Evolutionary conservation across 2,329 filamentous ascomycete species (phyloP).

Genomic region (Aspergillus cejpii): DNA sequence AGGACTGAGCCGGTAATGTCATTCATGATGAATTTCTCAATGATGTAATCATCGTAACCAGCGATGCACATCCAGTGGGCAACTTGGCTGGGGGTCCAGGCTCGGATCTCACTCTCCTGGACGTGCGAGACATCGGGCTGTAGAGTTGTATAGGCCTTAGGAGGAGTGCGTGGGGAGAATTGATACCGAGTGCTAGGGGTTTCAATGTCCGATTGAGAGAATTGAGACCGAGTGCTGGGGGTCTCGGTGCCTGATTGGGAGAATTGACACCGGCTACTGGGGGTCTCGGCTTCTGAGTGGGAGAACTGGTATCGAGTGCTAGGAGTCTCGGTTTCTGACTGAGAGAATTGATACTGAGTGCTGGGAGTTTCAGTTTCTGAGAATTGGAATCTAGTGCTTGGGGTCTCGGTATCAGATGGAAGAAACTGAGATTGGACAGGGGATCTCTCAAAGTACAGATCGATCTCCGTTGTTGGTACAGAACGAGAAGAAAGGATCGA

Average conservation of each 20-base stretch:
- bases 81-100: slow-evolving; percentile 24
- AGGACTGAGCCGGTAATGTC: slow-evolving; percentile 86
- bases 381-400: too few relatives aligned
- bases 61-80: slow-evolving; percentile 68
- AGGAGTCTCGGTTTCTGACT: too few relatives aligned
- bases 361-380: too few relatives aligned
- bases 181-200: slow-evolving; percentile 24
- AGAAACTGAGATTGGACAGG: slow-evolving; percentile 9
- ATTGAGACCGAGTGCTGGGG: slow-evolving; percentile 39
- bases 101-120: slow-evolving; percentile 25
- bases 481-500: slow-evolving; percentile 27
- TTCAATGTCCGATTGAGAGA: background rate
- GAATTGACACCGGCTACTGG: too few relatives aligned
- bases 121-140: slow-evolving; percentile 26
- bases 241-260: slow-evolving; percentile 32
- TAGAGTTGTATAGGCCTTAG: slow-evolving; percentile 54
- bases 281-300: too few relatives aligned
- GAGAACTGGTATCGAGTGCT: too few relatives aligned
- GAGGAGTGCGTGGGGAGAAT: slow-evolving; percentile 16
- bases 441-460: slow-evolving; percentile 16
- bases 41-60: slow-evolving; percentile 67
- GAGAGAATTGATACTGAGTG: too few relatives aligned
- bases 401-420: too few relatives aligned
- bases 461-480: slow-evolving; percentile 14
- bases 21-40: slow-evolving; percentile 81